phyloP scores from a whole-genome alignment of 2,329 filamentous ascomycete species.

The Chalara sp. region DNA sequence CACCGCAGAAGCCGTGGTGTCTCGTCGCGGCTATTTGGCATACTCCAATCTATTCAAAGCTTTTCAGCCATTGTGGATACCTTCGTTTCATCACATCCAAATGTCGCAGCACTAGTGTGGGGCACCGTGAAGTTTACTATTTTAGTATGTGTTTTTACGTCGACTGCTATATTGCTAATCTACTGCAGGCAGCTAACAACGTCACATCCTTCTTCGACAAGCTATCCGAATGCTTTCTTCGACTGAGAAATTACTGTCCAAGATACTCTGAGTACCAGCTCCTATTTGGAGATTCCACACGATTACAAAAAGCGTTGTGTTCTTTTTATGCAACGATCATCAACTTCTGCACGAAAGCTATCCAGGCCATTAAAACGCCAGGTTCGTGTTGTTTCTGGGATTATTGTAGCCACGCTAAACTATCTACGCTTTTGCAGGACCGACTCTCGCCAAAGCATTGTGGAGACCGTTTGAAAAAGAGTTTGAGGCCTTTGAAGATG shows the following conservation, averaged over 20 bases:
- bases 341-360: conserved; percentile 27
- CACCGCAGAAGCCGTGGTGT: conserved; percentile 8
- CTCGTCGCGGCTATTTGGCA: conserved; percentile 7
- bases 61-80: conserved; percentile 32
- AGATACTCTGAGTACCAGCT: conserved; percentile 31
- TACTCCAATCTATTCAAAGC: conserved; percentile 31
- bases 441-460: too few relatives aligned
- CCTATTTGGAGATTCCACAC: conserved; percentile 28
- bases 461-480: too few relatives aligned
- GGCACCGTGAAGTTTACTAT: conserved; percentile 37
- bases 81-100: conserved; percentile 30
- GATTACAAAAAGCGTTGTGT: conserved; percentile 29
- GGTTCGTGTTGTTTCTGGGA: background rate
- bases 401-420: too few relatives aligned
- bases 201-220: conserved; percentile 34
- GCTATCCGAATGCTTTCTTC: conserved; percentile 30
- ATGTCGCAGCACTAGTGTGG: conserved; percentile 36
- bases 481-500: too few relatives aligned
- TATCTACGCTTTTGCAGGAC: too few relatives aligned
- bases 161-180: conserved; percentile 5
- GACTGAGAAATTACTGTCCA: conserved; percentile 29
- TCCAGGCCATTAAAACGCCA: conserved; percentile 11
- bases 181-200: conserved; percentile 17
- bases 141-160: conserved; percentile 13
- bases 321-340: conserved; percentile 31